Conservation (phyloP, 495 filamentous ascomycete genomes). For the Xylaria palmicola region DNA sequence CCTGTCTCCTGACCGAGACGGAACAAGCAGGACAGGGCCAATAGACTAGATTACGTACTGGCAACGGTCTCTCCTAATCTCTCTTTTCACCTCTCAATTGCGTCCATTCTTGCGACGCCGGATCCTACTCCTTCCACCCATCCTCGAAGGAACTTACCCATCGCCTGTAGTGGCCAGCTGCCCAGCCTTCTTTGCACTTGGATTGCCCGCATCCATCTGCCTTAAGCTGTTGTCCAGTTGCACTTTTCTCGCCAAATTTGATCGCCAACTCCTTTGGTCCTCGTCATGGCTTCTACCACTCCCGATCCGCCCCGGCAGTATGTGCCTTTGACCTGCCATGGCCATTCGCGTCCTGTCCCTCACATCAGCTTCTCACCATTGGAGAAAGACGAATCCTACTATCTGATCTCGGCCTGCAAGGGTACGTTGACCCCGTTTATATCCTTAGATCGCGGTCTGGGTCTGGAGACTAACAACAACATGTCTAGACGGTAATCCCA, state of each 20-base stretch:
- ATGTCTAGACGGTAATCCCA: constrained; percentile 86
- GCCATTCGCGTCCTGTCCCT: constrained; percentile 92
- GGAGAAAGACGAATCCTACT: constrained; percentile 80
- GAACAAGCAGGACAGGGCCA: constrained; percentile 1
- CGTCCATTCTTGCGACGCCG: not conserved
- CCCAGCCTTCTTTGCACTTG: not conserved
- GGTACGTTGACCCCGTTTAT: constrained; percentile 50
- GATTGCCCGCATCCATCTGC: not conserved
- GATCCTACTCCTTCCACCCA: not conserved
- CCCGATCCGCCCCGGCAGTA: constrained; percentile 51
- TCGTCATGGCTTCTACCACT: constrained; percentile 35
- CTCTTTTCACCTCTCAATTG: not conserved
- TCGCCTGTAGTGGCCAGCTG: not conserved
- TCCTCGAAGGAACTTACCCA: not conserved
- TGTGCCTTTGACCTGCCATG: constrained; percentile 94
- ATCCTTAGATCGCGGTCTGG: constrained; percentile 3
- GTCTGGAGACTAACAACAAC: not conserved
- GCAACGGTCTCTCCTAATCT: constrained; percentile 8
- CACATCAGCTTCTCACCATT: constrained; percentile 92
- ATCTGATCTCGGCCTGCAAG: constrained; percentile 97
- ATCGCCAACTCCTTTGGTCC: not conserved
- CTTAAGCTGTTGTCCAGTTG: not conserved
- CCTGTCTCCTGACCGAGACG: constrained; percentile 6
- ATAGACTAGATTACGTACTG: constrained; percentile 18
- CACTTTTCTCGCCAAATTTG: not conserved